A percentile compares a stretch with the other conserved stretches of the same genome.
Conservation (phyloP, 2,329 filamentous ascomycete genomes). For the Aspergillus hiratsukae region DNA sequence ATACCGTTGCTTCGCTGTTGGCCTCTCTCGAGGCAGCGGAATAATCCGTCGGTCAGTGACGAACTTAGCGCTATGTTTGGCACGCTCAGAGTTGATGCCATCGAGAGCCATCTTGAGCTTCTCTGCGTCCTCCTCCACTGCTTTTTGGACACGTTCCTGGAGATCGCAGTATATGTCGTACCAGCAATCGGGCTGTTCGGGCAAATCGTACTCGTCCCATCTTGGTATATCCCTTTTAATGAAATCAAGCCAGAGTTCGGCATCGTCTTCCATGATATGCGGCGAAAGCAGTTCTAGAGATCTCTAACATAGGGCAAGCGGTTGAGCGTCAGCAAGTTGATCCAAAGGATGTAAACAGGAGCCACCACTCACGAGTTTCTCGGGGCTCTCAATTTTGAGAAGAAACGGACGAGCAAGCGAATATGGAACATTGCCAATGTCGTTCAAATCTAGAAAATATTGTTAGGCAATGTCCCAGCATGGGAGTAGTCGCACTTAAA, state of each 20-base stretch:
- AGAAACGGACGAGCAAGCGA: conserved; percentile 64
- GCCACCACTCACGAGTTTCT: conserved; percentile 59
- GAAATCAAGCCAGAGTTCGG: conserved; percentile 72
- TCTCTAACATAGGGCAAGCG: conserved; percentile 28
- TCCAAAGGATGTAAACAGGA: not conserved
- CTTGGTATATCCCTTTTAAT: conserved; percentile 73
- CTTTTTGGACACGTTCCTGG: conserved; percentile 53
- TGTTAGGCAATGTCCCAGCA: not conserved
- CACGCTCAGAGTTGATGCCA: conserved; percentile 55
- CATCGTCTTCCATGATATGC: conserved; percentile 65
- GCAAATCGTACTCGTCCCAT: conserved; percentile 62
- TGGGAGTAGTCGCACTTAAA: not conserved
- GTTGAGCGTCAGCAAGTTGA: not conserved
- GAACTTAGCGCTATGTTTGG: conserved; percentile 55
- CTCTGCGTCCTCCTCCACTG: conserved; percentile 55
- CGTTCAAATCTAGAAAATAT: conserved; percentile 50
- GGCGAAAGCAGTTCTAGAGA: conserved; percentile 70
- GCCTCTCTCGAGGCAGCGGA: conserved; percentile 26
- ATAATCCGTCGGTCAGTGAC: conserved; percentile 41
- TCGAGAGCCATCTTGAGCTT: conserved; percentile 55
- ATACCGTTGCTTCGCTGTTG: conserved; percentile 27
- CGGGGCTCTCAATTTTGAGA: conserved; percentile 63
- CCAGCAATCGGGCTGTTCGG: conserved; percentile 67
- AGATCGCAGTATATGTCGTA: conserved; percentile 71
- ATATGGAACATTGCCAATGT: conserved; percentile 69